Percentiles rank a stretch among this genome's conserved stretches.
Evolutionary conservation across 2,329 filamentous ascomycete genomes (phyloP).

Genomic region (Hypomyces rosellus): DNA sequence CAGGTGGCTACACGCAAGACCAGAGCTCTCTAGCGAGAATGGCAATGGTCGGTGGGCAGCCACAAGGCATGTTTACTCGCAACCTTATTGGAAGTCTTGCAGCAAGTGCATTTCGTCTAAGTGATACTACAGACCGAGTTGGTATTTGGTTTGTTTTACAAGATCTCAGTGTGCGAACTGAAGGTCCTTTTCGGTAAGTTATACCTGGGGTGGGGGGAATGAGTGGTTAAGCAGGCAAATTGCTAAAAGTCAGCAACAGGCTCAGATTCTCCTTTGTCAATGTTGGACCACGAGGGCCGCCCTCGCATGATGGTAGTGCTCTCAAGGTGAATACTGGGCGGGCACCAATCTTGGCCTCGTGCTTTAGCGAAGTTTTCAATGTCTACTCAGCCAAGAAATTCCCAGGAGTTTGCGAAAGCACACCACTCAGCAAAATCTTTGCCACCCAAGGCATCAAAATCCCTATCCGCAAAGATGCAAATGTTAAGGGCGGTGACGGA

Average conservation of each 20-base stretch:
- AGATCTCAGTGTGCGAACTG: constrained; percentile 88
- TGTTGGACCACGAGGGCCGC: constrained; percentile 52
- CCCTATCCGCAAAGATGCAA: constrained; percentile 83
- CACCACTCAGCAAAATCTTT: constrained; percentile 83
- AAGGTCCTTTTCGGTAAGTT: constrained; percentile 77
- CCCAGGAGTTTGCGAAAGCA: constrained; percentile 93
- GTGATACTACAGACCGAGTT: constrained; percentile 70
- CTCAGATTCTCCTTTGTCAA: constrained; percentile 75
- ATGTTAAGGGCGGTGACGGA: constrained; percentile 44
- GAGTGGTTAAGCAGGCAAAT: not conserved
- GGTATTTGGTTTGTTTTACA: constrained; percentile 97
- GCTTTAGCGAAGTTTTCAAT: constrained; percentile 83
- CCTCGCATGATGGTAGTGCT: constrained; percentile 32
- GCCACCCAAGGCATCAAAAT: constrained; percentile 94
- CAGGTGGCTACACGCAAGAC: constrained; percentile 24
- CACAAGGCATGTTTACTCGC: constrained; percentile 82
- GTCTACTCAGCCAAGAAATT: constrained; percentile 98
- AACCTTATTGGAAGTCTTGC: constrained; percentile 91
- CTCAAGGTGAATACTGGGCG: constrained; percentile 62
- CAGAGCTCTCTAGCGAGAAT: constrained; percentile 26
- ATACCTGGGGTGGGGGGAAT: not conserved
- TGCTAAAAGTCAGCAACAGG: constrained; percentile 30
- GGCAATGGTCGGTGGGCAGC: constrained; percentile 39
- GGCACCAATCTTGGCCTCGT: constrained; percentile 75
- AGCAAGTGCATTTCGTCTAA: constrained; percentile 79